Evolutionary conservation across 495 filamentous ascomycete species (phyloP).

Genomic region (Hypoxylon trugodes): DNA sequence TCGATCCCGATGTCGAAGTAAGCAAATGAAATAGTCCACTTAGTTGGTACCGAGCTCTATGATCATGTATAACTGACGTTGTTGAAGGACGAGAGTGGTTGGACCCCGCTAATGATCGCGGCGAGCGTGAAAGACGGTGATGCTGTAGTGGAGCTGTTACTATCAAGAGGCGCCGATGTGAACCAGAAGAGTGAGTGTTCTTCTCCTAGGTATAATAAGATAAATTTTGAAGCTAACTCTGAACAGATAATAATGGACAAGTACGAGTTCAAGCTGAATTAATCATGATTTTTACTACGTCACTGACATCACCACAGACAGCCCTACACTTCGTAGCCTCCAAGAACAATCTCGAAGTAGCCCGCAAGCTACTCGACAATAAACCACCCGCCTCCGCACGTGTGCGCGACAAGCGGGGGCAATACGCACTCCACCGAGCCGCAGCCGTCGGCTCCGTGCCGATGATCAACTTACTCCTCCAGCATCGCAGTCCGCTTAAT

Average conservation of each 20-base stretch:
- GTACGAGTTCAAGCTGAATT: conserved; percentile 44
- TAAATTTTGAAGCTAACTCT: conserved; percentile 20
- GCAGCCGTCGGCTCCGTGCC: conserved; percentile 89
- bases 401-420: conserved; percentile 82
- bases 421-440: conserved; percentile 88
- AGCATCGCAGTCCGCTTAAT: conserved; percentile 83
- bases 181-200: conserved; percentile 79
- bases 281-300: background rate
- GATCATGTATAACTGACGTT: conserved; percentile 1
- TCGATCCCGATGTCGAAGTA: conserved; percentile 89
- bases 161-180: conserved; percentile 84
- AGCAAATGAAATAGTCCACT: conserved; percentile 18
- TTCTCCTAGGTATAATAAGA: conserved; percentile 3
- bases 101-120: conserved; percentile 96
- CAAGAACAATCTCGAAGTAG: conserved; percentile 83
- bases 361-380: conserved; percentile 75
- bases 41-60: background rate
- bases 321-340: conserved; percentile 92
- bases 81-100: conserved; percentile 81
- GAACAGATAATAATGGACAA: conserved; percentile 63
- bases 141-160: conserved; percentile 73
- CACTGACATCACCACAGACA: conserved; percentile 60
- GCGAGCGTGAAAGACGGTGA: conserved; percentile 78
- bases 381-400: conserved; percentile 79
- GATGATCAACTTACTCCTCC: conserved; percentile 79